Conservation (phyloP, 2,329 filamentous ascomycete genomes). For the Colletotrichum sp. region DNA sequence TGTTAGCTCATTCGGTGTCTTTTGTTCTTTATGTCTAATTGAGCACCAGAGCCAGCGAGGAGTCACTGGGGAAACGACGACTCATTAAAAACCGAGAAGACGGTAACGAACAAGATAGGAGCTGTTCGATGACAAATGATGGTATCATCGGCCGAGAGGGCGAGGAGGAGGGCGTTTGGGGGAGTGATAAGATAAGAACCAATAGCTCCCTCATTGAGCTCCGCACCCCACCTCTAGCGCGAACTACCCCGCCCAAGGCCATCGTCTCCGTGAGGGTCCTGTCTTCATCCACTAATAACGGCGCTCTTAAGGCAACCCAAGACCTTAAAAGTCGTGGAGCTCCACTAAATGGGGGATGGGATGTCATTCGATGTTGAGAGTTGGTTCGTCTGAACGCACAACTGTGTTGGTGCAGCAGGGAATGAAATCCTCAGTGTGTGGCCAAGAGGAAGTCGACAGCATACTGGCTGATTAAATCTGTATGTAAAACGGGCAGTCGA, state of each 20-base stretch:
- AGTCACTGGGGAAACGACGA: not conserved
- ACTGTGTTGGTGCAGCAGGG: not conserved
- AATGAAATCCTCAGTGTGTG: not conserved
- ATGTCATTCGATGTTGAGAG: not conserved
- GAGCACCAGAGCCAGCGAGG: not conserved
- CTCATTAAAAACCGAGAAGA: not conserved
- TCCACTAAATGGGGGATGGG: not conserved
- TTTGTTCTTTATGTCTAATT: not conserved
- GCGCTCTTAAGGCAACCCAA: not conserved
- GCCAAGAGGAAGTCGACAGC: not conserved
- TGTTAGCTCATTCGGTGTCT: not conserved
- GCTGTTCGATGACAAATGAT: slow-evolving; percentile 8
- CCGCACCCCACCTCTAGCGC: slow-evolving; percentile 18
- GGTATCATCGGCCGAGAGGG: not conserved
- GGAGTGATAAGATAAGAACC: slow-evolving; percentile 3
- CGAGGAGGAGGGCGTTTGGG: not conserved
- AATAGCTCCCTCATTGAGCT: not conserved
- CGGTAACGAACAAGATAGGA: not conserved
- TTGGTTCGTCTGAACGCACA: not conserved
- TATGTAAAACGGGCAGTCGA: not conserved
- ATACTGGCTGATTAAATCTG: not conserved
- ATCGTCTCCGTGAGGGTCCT: not conserved
- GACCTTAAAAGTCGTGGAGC: not conserved
- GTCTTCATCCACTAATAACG: not conserved
- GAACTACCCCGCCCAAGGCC: slow-evolving; percentile 9